phyloP scores from a whole-genome alignment of 2,329 filamentous ascomycete genomes.

The Colletotrichum scovillei region DNA sequence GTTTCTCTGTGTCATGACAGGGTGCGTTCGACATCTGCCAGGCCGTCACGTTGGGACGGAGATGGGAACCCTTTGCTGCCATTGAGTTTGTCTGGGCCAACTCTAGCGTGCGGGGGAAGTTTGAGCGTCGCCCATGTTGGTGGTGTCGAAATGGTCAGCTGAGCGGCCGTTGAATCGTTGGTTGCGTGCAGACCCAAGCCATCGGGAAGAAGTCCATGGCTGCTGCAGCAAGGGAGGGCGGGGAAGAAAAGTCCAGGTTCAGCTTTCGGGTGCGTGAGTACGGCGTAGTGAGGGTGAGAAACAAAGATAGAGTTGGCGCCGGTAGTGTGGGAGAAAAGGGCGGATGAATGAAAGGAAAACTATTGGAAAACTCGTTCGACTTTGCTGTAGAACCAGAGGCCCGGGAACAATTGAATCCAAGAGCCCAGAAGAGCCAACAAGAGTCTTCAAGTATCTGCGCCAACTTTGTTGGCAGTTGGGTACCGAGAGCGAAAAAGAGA shows the following conservation, averaged over 20 bases:
- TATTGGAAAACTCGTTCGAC: background rate
- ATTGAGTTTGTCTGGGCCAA: slow-evolving; percentile 10
- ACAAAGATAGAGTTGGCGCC: background rate
- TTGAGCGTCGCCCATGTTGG: background rate
- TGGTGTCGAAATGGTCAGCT: background rate
- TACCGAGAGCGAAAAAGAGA: background rate
- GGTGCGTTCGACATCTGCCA: background rate
- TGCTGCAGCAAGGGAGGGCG: background rate
- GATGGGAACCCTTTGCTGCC: background rate
- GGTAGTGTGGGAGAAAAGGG: background rate
- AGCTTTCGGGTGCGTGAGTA: background rate
- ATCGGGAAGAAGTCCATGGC: slow-evolving; percentile 12
- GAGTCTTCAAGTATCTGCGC: background rate
- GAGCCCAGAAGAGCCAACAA: background rate
- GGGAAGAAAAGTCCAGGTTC: background rate
- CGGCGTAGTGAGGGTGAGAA: background rate
- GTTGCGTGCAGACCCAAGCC: background rate
- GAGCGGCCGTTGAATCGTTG: background rate
- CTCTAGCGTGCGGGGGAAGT: slow-evolving; percentile 8
- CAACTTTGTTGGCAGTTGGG: background rate
- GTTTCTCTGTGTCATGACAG: background rate
- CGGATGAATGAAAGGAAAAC: background rate
- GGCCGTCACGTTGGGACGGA: slow-evolving; percentile 3
- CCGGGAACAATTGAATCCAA: background rate
- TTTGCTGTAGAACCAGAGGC: background rate